Percentiles rank a stretch among this genome's conserved stretches.
phyloP scores from a whole-genome alignment of 2,329 filamentous ascomycete species.

The Elsinoe batatas region DNA sequence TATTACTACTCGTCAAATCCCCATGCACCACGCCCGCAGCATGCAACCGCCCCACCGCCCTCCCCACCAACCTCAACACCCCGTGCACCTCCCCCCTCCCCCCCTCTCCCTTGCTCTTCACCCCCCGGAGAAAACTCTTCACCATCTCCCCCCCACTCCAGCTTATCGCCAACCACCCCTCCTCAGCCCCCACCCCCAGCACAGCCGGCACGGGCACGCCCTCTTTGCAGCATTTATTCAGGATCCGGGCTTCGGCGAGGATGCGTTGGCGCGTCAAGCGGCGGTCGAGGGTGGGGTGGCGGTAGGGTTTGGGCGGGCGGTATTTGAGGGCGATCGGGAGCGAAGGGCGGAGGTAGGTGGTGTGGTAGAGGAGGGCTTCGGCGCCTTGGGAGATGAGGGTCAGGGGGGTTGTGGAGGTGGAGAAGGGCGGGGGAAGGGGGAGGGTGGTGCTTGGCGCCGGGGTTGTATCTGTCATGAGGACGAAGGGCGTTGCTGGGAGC shows the following conservation, averaged over 20 bases:
- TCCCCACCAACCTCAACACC: slow-evolving; percentile 28
- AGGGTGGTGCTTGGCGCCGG: slow-evolving; percentile 16
- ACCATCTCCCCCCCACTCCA: slow-evolving; percentile 70
- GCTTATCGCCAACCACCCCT: slow-evolving; percentile 68
- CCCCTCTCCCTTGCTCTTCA: slow-evolving; percentile 25
- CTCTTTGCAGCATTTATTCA: slow-evolving; percentile 67
- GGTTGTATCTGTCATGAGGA: not conserved
- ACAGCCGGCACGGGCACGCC: slow-evolving; percentile 76
- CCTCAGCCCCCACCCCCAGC: slow-evolving; percentile 56
- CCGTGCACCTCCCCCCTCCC: slow-evolving; percentile 21
- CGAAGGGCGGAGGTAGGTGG: slow-evolving; percentile 60
- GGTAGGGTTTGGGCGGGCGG: slow-evolving; percentile 82
- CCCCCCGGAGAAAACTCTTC: slow-evolving; percentile 51
- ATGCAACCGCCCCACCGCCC: slow-evolving; percentile 50
- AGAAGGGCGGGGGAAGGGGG: slow-evolving; percentile 55
- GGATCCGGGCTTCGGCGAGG: slow-evolving; percentile 75
- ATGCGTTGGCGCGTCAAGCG: slow-evolving; percentile 80
- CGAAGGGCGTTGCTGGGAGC: too few relatives aligned
- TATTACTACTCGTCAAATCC: slow-evolving; percentile 92
- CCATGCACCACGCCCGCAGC: slow-evolving; percentile 81
- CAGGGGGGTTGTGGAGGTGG: slow-evolving; percentile 51
- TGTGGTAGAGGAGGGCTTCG: slow-evolving; percentile 88
- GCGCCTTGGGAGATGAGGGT: slow-evolving; percentile 82
- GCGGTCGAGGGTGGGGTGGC: slow-evolving; percentile 79
- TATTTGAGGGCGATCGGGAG: slow-evolving; percentile 76